Base-by-base conservation (phyloP, 2,329 filamentous ascomycete species). In the Colletotrichum incanum region DNA sequence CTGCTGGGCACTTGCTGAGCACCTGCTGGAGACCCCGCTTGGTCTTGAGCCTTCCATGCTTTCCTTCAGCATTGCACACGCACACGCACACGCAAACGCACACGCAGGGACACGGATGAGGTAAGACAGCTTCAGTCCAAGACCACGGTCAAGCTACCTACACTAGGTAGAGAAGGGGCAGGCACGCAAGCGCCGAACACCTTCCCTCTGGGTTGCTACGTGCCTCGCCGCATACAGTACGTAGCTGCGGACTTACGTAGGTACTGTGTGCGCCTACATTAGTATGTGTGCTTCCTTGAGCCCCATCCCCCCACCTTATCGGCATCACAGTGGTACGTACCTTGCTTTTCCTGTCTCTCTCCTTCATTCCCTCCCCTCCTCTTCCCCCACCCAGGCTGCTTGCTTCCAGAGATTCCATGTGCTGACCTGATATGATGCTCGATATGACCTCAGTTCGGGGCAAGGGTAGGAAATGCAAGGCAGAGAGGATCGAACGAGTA, bases 71-170 rank as follows among this genome's bases (percentile, higher is more conserved):
- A 20, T 31, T 20, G 23, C 56, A 28, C 56, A 59, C 58, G 14
- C 28, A 37, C 23, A 62, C 49, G 28, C 23, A 31, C 5, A 31
- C 28, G 28, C 23, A 31, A 3, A 31, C 28, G 28, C 28, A 31
- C 28, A 31, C 28, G 28, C 28, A 28, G 8, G 59, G 20, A 37
- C 59, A 50, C 59, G 45, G 59, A 62, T 62, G 43, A 62, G 43
- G 43, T 50, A 62, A 62, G 59, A 62, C 59, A 50, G 12, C n/a
- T 23, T 14, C 20, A 58, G 52, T 55, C 20, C 52, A 41, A 59
- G 37, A n/a, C 37, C 56, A 59, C 14, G 37, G 16, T n/a, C 26
- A 31, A 52, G 26, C 49, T 52, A 18, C 49, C 47, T 16, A 31
- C 28, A 31, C 28, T 31, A 31, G 28, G 34, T 11, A 37, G 34